phyloP scores from a whole-genome alignment of 2,329 filamentous ascomycete genomes.

The Aspergillus piperis region DNA sequence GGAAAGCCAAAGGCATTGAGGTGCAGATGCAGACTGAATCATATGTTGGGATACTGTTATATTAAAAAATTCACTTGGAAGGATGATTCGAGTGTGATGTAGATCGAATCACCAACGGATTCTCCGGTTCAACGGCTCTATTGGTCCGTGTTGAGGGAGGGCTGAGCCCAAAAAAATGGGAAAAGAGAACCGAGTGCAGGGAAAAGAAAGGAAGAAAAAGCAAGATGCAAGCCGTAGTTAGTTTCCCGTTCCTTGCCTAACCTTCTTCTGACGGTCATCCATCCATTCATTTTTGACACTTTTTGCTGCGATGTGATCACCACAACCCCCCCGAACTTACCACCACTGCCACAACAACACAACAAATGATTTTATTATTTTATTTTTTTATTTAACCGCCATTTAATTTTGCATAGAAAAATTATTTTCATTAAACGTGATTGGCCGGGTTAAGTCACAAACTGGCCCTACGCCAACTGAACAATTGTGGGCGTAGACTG shows the following conservation, averaged over 20 bases:
- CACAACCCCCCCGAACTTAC: background rate
- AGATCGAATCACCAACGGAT: conserved; percentile 27
- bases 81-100: conserved; percentile 23
- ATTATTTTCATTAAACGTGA: conserved; percentile 14
- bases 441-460: conserved; percentile 11
- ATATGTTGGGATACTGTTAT: conserved; percentile 18
- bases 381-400: conserved; percentile 9
- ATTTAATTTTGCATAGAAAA: conserved; percentile 1
- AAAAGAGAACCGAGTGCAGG: conserved; percentile 13
- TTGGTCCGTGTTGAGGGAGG: conserved; percentile 12
- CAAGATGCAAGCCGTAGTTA: conserved; percentile 21
- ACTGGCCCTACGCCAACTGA: conserved; percentile 12
- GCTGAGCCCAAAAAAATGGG: conserved; percentile 1
- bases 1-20: conserved; percentile 15
- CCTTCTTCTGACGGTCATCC: conserved; percentile 18
- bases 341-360: background rate
- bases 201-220: conserved; percentile 18
- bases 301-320: background rate
- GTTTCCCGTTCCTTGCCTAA: conserved; percentile 18
- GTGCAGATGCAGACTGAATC: conserved; percentile 11
- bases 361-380: conserved; percentile 1
- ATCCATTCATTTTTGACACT: background rate
- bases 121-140: conserved; percentile 10
- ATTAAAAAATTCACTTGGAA: background rate
- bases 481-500: conserved; percentile 17